Base-by-base conservation (phyloP, 305 asterid genomes). In the Fraxinus velutina region DNA sequence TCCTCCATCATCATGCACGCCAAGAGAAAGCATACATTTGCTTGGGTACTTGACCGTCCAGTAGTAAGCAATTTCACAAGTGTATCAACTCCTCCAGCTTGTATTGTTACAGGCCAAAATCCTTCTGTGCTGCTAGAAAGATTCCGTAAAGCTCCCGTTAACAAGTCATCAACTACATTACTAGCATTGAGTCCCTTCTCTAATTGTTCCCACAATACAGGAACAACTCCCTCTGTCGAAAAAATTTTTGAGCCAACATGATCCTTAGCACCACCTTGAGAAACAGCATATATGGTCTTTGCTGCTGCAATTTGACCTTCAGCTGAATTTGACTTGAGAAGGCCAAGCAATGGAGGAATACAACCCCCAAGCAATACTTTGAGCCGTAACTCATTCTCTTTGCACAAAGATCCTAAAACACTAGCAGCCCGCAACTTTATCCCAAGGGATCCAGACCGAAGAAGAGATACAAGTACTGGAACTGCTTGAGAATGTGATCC, bases 401-500 rank as follows among this genome's bases (percentile, higher is more conserved):
- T 92, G 89, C 99, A 96, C 50, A 96, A 88, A 88, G 99, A 91
- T 85, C 98, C 97, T 84, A 96, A 87, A 84, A 94, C 97, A 21
- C 91, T 90, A 72, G 98, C 99, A 75, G 99, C 94, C 86, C 92
- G 97, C 86, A 94, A 91, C 91, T 96, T 96, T 80, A 94, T 92
- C 82, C 94, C 96, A 36, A 93, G 91, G 68, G 99, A 92, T 80
- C 98, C 99, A 34, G 92, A 92, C 50, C 91, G 89, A 72, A 96
- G 95, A 82, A 96, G 97, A 73, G 99, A 96, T 30, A 96, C 98
- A 17, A 96, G 98, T 72, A 96, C 98, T 3, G 99, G 99, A 86
- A 96, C 99, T 74, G 99, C 99, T 86, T 96, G 99, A 76, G 99
- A 96, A 89, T 96, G 99, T 78, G 99, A 96, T 76, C 97, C 98